Evolutionary conservation across 192 early-diverging fungal species (phyloP).

Genomic region (Entomortierella lignicola): DNA sequence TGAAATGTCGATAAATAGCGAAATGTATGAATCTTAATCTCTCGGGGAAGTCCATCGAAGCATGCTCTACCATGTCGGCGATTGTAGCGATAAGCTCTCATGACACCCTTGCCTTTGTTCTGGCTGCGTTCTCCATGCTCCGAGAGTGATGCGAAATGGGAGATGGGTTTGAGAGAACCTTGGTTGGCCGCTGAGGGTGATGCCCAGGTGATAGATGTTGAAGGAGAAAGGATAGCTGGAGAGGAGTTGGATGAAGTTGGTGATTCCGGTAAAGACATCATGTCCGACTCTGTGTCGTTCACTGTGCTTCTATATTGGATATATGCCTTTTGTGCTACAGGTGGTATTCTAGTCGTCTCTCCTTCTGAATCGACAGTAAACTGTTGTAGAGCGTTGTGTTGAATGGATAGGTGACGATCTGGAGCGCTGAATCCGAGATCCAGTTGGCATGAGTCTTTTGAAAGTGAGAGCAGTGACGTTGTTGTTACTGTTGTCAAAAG

Average conservation of each 20-base stretch:
- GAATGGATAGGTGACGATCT: slow-evolving; percentile 14
- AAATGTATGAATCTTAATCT: slow-evolving; percentile 41
- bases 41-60: slow-evolving; percentile 35
- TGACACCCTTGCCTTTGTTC: slow-evolving; percentile 16
- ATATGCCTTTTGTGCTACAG: not conserved
- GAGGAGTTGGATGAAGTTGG: slow-evolving; percentile 9
- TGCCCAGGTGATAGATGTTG: slow-evolving; percentile 31
- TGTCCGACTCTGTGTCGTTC: not conserved
- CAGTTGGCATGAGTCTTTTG: not conserved
- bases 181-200: slow-evolving; percentile 3
- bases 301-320: not conserved
- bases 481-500: no score
- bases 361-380: not conserved
- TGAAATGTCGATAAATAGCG: slow-evolving; percentile 46
- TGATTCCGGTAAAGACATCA: not conserved
- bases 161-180: not conserved
- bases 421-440: slow-evolving; percentile 1
- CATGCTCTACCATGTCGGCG: slow-evolving; percentile 8
- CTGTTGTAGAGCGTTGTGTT: slow-evolving; percentile 20
- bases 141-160: not conserved
- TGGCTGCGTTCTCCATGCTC: not conserved
- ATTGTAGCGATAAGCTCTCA: slow-evolving; percentile 10
- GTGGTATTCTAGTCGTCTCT: not conserved
- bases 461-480: not conserved
- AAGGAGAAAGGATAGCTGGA: slow-evolving; percentile 15